Percentiles rank a stretch among this genome's conserved stretches.
Evolutionary conservation across 768 basidiomycete species (phyloP).

Genomic region (Crepidotus variabilis): DNA sequence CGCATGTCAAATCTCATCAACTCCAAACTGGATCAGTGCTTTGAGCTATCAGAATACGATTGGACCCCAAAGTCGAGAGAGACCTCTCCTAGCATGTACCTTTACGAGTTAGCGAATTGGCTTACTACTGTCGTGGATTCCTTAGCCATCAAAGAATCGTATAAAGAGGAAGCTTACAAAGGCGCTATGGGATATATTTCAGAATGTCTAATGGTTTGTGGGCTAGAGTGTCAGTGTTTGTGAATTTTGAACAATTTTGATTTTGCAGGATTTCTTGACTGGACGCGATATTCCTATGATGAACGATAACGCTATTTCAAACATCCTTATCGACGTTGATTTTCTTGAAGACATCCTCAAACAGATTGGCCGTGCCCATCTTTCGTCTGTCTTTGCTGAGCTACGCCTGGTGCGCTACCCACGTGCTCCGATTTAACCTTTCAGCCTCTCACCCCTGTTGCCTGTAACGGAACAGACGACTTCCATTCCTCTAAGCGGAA

Average conservation of each 20-base stretch:
- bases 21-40: slow-evolving; percentile 93
- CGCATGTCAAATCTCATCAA: slow-evolving; percentile 82
- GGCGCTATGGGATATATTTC: slow-evolving; percentile 88
- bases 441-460: slow-evolving; percentile 1
- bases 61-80: slow-evolving; percentile 79
- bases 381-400: slow-evolving; percentile 73
- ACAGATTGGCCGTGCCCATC: slow-evolving; percentile 65
- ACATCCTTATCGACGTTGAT: slow-evolving; percentile 80
- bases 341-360: slow-evolving; percentile 88
- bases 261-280: slow-evolving; percentile 65
- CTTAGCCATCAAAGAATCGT: slow-evolving; percentile 73
- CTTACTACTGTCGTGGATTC: slow-evolving; percentile 94
- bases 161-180: slow-evolving; percentile 88
- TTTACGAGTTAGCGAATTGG: slow-evolving; percentile 95
- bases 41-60: slow-evolving; percentile 92
- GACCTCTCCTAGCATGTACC: slow-evolving; percentile 85
- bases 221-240: background rate
- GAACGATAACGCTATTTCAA: slow-evolving; percentile 88
- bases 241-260: background rate
- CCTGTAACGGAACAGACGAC: slow-evolving; percentile 44
- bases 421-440: background rate
- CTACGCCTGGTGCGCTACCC: slow-evolving; percentile 60
- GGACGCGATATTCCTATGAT: slow-evolving; percentile 72
- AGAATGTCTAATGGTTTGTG: slow-evolving; percentile 79
- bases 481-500: slow-evolving; percentile 68